phyloP scores from a whole-genome alignment of 257 asterid genomes.

The Nicotiana undulata region DNA sequence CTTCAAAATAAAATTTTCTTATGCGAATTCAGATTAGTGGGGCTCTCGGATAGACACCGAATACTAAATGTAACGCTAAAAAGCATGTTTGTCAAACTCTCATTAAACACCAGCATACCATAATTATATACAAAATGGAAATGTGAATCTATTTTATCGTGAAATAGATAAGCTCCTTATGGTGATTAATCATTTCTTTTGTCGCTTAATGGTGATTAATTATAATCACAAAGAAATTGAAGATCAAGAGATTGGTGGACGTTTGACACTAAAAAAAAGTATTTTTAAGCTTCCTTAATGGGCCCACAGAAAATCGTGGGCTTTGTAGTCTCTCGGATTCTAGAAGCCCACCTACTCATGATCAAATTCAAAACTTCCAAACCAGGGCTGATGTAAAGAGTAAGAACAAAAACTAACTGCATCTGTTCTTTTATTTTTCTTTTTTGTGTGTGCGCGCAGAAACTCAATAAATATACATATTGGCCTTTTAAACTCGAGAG shows the following conservation, averaged over 20 bases:
- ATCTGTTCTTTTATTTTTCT: no score
- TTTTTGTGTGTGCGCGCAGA: no score
- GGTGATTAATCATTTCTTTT: not conserved
- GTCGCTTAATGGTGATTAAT: not conserved
- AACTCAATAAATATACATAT: no score
- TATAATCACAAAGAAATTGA: not conserved
- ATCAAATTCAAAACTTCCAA: not conserved
- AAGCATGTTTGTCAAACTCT: not conserved
- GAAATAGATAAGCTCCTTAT: not conserved
- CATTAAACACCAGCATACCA: not conserved
- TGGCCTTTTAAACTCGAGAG: no score
- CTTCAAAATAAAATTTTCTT: no score
- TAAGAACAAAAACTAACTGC: not conserved
- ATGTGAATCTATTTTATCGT: not conserved
- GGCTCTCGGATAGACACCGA: accelerated
- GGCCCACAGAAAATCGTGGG: conserved; percentile 11
- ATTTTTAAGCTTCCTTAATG: conserved; percentile 8
- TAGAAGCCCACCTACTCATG: conserved; percentile 28
- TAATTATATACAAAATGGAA: not conserved
- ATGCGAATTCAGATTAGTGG: no score
- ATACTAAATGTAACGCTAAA: no score
- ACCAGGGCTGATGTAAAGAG: not conserved
- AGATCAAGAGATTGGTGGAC: conserved; percentile 17
- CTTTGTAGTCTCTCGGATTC: conserved; percentile 10
- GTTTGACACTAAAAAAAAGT: conserved; percentile 2